phyloP scores from a whole-genome alignment of 192 early-diverging fungal species.

The Mortierella claussenii region DNA sequence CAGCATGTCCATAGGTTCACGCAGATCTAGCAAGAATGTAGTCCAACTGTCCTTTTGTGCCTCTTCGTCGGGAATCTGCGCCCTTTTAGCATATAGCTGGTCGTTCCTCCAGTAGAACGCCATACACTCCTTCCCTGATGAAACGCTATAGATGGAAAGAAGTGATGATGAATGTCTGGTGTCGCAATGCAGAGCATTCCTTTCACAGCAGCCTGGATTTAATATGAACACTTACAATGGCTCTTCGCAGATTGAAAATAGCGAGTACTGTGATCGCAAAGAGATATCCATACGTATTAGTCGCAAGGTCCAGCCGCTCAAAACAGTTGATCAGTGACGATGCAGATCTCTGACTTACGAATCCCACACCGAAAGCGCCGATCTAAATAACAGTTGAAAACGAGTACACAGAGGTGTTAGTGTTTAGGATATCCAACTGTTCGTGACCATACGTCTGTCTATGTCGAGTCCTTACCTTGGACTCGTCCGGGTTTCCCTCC shows the following conservation, averaged over 20 bases:
- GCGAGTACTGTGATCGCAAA: constrained; percentile 89
- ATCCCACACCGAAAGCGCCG: constrained; percentile 46
- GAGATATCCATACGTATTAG: too few species aligned
- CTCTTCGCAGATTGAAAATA: constrained; percentile 91
- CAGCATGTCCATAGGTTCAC: constrained; percentile 76
- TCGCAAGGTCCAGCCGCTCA: constrained; percentile 9
- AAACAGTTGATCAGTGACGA: background rate
- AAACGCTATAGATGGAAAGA: constrained; percentile 58
- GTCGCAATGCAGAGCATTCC: background rate
- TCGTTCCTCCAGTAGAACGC: constrained; percentile 92
- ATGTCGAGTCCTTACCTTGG: constrained; percentile 23
- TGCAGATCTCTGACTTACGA: constrained; percentile 12
- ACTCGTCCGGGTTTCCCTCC: constrained; percentile 90
- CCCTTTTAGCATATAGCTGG: constrained; percentile 85
- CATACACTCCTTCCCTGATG: constrained; percentile 81
- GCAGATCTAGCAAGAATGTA: constrained; percentile 77
- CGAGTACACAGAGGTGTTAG: background rate
- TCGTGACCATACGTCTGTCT: too few species aligned
- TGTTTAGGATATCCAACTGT: too few species aligned
- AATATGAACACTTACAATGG: constrained; percentile 72
- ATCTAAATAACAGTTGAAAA: constrained; percentile 20
- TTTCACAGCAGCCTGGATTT: background rate
- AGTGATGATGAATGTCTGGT: too few species aligned
- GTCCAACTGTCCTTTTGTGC: constrained; percentile 64
- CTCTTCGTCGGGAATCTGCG: constrained; percentile 58